phyloP scores from a whole-genome alignment of 2,329 filamentous ascomycete genomes.

The Aureobasidium sp. region DNA sequence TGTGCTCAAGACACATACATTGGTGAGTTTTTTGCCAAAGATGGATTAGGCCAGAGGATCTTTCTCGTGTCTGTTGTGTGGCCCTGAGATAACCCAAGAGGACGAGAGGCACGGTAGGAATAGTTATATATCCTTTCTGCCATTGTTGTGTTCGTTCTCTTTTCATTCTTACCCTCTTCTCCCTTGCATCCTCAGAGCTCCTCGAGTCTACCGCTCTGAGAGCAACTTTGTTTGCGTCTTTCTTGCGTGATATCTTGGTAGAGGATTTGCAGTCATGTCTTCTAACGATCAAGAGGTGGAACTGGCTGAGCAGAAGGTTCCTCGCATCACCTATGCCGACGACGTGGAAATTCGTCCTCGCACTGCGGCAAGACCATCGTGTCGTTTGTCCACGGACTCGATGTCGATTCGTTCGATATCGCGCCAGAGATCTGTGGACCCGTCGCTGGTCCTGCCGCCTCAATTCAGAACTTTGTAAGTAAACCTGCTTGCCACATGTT shows the following conservation, averaged over 20 bases:
- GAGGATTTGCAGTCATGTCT: neutral
- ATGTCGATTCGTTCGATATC: constrained; percentile 31
- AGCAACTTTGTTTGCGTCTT: neutral
- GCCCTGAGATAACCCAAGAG: neutral
- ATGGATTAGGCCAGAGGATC: neutral
- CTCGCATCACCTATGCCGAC: constrained; percentile 25
- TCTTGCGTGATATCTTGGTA: neutral
- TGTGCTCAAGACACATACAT: neutral
- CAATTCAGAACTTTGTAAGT: constrained; percentile 34
- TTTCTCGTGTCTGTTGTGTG: neutral
- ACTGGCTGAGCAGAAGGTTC: neutral
- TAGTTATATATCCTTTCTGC: neutral
- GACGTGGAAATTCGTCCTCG: constrained; percentile 28
- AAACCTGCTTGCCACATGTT: neutral
- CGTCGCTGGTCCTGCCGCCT: constrained; percentile 35
- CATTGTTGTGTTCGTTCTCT: neutral
- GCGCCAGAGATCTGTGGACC: constrained; percentile 33
- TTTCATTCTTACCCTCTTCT: neutral
- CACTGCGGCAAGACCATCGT: constrained; percentile 16
- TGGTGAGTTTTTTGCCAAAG: neutral
- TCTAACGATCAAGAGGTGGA: neutral
- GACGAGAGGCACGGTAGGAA: neutral
- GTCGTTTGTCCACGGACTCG: constrained; percentile 24
- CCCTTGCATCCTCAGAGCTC: neutral
- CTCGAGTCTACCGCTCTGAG: neutral